These are phyloP conservation scores for Diplodia scrobiculata DNA, from an alignment of 2,329 filamentous ascomycete genomes.

Conservation along the genomic window DNA sequence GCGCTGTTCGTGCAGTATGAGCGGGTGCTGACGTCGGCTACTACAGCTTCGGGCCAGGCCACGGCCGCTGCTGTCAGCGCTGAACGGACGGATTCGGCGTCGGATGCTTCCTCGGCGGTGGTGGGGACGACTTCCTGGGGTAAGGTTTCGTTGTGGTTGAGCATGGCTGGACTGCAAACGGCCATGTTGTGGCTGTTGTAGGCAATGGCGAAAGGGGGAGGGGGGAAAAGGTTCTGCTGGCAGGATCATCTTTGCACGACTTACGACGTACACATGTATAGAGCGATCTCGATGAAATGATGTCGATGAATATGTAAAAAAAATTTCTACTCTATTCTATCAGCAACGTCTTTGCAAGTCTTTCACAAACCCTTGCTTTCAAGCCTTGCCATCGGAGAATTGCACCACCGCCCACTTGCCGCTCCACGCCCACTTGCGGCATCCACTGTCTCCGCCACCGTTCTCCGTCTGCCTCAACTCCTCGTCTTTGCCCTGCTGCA, in stretches of 20 bases:
- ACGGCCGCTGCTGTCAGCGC: too few relatives aligned
- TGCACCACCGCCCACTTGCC: conserved; percentile 97
- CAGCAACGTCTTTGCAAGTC: not conserved
- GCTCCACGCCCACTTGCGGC: conserved; percentile 89
- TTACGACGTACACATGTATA: conserved; percentile 1
- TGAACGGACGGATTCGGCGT: not conserved
- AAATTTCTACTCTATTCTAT: conserved; percentile 19
- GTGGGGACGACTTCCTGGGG: not conserved
- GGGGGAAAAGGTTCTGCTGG: not conserved
- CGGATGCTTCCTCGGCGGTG: not conserved
- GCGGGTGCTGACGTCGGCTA: not conserved
- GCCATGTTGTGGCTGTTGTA: not conserved
- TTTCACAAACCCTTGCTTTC: not conserved
- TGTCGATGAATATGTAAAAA: not conserved
- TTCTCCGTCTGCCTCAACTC: conserved; percentile 67
- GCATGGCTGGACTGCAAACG: not conserved
- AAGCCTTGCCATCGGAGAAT: conserved; percentile 68
- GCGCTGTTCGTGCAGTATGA: not conserved
- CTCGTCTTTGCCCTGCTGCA: conserved; percentile 82
- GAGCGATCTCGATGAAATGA: not conserved
- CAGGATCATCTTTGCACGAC: not conserved
- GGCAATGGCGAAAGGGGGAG: too few relatives aligned
- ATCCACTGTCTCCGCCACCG: conserved; percentile 69
- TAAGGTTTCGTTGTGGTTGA: not conserved
- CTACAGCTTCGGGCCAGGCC: not conserved